Evolutionary conservation across 2,329 filamentous ascomycete genomes (phyloP).

Genomic region (Fusarium buharicum): DNA sequence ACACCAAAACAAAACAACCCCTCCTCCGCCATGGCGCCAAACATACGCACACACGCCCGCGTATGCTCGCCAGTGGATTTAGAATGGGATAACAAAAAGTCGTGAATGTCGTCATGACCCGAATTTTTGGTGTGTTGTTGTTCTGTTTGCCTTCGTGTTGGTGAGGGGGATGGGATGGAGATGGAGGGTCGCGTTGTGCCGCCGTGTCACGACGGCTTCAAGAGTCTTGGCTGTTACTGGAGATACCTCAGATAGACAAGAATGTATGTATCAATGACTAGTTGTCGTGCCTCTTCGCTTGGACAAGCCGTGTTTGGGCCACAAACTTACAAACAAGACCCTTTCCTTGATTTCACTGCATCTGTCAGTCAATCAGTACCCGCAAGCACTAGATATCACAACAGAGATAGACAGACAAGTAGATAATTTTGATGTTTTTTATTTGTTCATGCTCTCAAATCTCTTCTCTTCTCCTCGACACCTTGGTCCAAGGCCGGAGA

Average conservation of each 20-base stretch:
- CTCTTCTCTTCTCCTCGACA: conserved; percentile 31
- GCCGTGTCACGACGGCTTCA: conserved; percentile 15
- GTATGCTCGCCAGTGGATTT: background rate
- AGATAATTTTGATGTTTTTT: conserved; percentile 20
- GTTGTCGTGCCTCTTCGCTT: conserved; percentile 24
- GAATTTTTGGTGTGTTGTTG: too few species aligned
- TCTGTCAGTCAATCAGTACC: conserved; percentile 10
- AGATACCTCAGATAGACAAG: too few species aligned
- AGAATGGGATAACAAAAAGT: too few species aligned
- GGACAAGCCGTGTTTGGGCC: conserved; percentile 22
- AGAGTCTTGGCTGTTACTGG: background rate
- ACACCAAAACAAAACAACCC: background rate
- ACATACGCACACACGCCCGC: too few species aligned
- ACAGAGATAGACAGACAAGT: background rate
- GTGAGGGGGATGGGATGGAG: background rate
- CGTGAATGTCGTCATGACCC: too few species aligned
- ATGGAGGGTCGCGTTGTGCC: conserved; percentile 32
- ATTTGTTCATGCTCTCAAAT: conserved; percentile 12
- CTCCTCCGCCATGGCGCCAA: conserved; percentile 8
- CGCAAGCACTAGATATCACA: too few species aligned
- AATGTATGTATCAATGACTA: background rate
- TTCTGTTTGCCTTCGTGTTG: conserved; percentile 14
- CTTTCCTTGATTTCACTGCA: conserved; percentile 17
- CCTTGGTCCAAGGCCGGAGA: conserved; percentile 39
- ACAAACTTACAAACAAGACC: background rate